phyloP scores from a whole-genome alignment of 208 protist genomes.

The Crithidia brevicula region DNA sequence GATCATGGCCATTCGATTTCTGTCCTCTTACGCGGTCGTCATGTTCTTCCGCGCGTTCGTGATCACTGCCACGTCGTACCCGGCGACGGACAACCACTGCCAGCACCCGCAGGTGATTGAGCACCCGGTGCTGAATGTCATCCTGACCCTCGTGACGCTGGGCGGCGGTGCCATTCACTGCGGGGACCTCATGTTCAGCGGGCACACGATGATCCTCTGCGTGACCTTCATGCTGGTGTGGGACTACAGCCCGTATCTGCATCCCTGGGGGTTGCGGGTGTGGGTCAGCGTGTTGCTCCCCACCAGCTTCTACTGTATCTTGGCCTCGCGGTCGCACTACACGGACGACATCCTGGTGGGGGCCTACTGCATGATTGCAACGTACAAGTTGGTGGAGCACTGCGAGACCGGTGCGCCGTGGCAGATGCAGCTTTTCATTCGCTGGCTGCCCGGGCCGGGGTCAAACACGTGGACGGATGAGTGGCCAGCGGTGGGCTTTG shows the following conservation, averaged over 20 bases:
- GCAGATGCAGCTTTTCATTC: slow-evolving; percentile 78
- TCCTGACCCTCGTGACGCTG: slow-evolving; percentile 83
- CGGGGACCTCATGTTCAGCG: slow-evolving; percentile 91
- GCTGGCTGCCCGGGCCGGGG: slow-evolving; percentile 73
- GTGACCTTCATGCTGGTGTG: slow-evolving; percentile 54
- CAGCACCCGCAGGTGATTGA: slow-evolving; percentile 68
- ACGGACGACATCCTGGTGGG: slow-evolving; percentile 86
- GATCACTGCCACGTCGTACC: slow-evolving; percentile 82
- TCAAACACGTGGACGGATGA: slow-evolving; percentile 24
- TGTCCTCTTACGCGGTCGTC: slow-evolving; percentile 63
- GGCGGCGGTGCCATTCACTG: slow-evolving; percentile 85
- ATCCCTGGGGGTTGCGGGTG: slow-evolving; percentile 51
- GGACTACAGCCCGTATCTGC: slow-evolving; percentile 71
- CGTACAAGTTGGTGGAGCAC: slow-evolving; percentile 70
- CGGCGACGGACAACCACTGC: slow-evolving; percentile 84
- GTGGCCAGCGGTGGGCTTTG: not conserved
- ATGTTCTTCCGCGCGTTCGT: slow-evolving; percentile 74
- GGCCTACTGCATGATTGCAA: slow-evolving; percentile 56
- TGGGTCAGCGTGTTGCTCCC: slow-evolving; percentile 42
- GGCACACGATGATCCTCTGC: slow-evolving; percentile 88
- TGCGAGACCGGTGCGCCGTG: slow-evolving; percentile 65
- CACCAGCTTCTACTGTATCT: slow-evolving; percentile 68
- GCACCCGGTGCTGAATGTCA: slow-evolving; percentile 68
- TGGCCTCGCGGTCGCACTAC: slow-evolving; percentile 89
- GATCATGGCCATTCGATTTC: slow-evolving; percentile 75